Base-by-base conservation (phyloP, 495 filamentous ascomycete genomes). In the Penicillium roqueforti region DNA sequence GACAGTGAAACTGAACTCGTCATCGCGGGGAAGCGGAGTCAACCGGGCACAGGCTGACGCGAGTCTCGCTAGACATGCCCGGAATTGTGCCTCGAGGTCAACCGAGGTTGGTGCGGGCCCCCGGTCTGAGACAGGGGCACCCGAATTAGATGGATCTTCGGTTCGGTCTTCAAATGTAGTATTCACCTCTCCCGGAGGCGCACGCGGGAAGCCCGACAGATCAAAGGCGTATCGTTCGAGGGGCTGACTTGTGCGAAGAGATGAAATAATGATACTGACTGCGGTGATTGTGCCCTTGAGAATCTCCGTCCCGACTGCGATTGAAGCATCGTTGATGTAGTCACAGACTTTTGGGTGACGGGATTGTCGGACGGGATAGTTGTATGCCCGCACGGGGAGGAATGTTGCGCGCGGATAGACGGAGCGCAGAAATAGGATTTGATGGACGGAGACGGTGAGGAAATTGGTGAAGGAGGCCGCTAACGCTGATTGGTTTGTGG, bases 171-270 rank as follows among this genome's bases (percentile, higher is more conserved):
- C 76, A 71, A 84, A 83, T 74, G 63, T 72, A 59, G 76, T 79
- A 52, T 77, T 69, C 55, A 75, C 64, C 61, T 82, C 79, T 49
- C 68, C 68, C 26, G 67, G 58, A 31, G 78, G 75, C 8, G 88
- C 78, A 29, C 71, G 74, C 0, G 93, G 93, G 60, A 96, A 95
- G 16, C 70, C 71, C 47, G 80, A 78, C 19, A 93, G 79, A 72
- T 95, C 89, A 67, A 96, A 92, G 57, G 95, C 75, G 80, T 85
- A 96, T 53, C 92, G 83, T 67, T 97, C 93, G 66, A 93, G 73
- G 37, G 73, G 76, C 46, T 65, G 68, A 51, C 77, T 79, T 56
- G 73, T 72, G 59, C 75, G 76, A 50, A 76, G 63, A 52, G 78
- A 78, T 75, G 86, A 89, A 62, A 95, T 81, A 14, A 93, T 86